Percentiles rank a stretch among this genome's conserved stretches.
Evolutionary conservation across 345 rosid species (phyloP).

Genomic region (Mercurialis annua): DNA sequence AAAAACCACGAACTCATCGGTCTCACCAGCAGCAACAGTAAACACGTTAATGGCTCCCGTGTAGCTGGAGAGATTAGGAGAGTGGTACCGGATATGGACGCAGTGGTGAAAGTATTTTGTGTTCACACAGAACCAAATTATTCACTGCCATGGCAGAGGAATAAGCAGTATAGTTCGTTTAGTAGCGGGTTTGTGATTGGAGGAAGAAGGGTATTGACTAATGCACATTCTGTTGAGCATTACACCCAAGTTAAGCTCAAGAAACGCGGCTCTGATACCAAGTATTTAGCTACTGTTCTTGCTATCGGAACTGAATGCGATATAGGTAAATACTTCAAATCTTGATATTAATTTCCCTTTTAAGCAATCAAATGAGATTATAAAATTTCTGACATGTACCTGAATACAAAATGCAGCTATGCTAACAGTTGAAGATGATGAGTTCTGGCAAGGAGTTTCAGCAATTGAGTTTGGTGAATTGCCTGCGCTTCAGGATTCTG

Average conservation of each 20-base stretch:
- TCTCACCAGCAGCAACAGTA: not conserved
- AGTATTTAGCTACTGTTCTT: conserved; percentile 84
- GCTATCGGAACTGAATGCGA: conserved; percentile 96
- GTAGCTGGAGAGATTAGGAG: conserved; percentile 52
- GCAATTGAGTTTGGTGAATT: conserved; percentile 89
- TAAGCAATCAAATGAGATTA: too few species aligned
- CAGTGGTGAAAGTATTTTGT: conserved; percentile 92
- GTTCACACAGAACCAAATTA: conserved; percentile 93
- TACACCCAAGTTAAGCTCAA: conserved; percentile 92
- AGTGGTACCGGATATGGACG: conserved; percentile 81
- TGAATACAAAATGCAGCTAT: conserved; percentile 44
- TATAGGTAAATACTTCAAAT: conserved; percentile 44
- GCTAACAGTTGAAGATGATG: conserved; percentile 74
- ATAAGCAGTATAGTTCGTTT: conserved; percentile 84
- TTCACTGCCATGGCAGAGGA: conserved; percentile 93
- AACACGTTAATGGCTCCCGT: conserved; percentile 11
- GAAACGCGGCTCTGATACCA: conserved; percentile 91
- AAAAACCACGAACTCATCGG: conserved; percentile 26
- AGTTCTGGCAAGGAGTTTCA: conserved; percentile 87
- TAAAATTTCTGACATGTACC: not conserved
- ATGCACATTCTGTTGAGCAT: conserved; percentile 96
- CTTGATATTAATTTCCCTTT: too few species aligned
- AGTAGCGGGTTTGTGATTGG: conserved; percentile 79
- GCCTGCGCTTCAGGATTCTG: conserved; percentile 96
- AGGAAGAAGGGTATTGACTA: conserved; percentile 79